These are phyloP conservation scores for Erodium moschatum DNA, from an alignment of 441 rosid genomes.

Conservation along the genomic window DNA sequence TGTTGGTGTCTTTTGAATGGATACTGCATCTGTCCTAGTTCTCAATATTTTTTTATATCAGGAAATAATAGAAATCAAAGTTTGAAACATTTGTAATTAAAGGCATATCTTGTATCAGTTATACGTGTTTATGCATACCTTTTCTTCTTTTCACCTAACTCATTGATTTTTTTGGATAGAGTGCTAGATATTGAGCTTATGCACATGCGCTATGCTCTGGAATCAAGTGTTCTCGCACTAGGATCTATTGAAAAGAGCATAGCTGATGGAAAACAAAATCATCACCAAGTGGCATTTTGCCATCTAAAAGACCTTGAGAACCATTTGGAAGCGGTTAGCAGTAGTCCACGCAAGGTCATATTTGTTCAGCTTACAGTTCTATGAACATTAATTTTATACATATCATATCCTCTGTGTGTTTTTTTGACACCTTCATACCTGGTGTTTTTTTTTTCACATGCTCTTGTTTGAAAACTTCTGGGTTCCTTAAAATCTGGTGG, in stretches of 20 bases:
- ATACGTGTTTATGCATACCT: not conserved
- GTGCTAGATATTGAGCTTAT: constrained; percentile 92
- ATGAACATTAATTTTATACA: constrained; percentile 7
- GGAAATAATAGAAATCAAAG: not conserved
- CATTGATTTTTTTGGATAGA: constrained; percentile 34
- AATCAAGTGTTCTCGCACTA: constrained; percentile 70
- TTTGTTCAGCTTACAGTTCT: constrained; percentile 1
- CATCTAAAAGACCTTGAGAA: constrained; percentile 64
- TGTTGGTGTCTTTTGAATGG: not conserved
- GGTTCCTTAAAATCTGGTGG: no score
- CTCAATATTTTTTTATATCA: no score
- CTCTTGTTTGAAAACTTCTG: not conserved
- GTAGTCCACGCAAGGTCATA: constrained; percentile 78
- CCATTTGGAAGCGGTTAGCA: constrained; percentile 72
- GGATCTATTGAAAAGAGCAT: constrained; percentile 55
- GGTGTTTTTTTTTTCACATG: constrained; percentile 10
- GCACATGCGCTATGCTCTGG: constrained; percentile 95
- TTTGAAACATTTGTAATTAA: not conserved
- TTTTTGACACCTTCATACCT: constrained; percentile 4
- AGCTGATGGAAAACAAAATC: constrained; percentile 40
- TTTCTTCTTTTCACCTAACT: not conserved
- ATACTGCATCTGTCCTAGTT: not conserved
- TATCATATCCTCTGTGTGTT: not conserved
- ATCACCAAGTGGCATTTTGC: constrained; percentile 46
- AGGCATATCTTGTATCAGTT: not conserved